These are phyloP conservation scores for Dactylorhiza incarnata DNA, from an alignment of 106 monocot species.

Conservation along the genomic window DNA sequence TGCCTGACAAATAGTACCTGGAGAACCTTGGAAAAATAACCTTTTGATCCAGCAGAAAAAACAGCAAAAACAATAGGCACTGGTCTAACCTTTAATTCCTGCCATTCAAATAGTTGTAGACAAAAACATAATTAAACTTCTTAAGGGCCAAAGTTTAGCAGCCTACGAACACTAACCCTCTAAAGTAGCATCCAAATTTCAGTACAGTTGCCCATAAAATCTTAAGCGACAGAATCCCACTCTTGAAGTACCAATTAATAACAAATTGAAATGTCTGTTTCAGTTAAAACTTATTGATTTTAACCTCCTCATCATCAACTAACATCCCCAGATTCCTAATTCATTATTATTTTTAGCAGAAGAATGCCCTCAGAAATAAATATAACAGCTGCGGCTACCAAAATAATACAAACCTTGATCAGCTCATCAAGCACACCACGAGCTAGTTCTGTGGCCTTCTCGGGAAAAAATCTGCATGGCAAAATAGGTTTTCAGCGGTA, in stretches of 20 bases:
- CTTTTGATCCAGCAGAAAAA: constrained; percentile 82
- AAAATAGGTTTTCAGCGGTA: too few relatives aligned
- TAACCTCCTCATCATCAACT: too few relatives aligned
- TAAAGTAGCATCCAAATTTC: background rate
- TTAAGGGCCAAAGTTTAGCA: background rate
- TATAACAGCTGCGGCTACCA: too few relatives aligned
- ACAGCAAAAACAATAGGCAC: constrained; percentile 59
- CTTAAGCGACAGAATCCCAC: background rate
- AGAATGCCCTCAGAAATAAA: too few relatives aligned
- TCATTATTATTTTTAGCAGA: too few relatives aligned
- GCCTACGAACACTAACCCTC: background rate
- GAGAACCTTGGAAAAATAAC: constrained; percentile 81
- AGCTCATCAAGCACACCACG: too few relatives aligned
- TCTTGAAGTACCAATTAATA: background rate
- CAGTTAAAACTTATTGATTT: too few relatives aligned
- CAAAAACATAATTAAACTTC: background rate
- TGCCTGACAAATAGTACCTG: constrained; percentile 32
- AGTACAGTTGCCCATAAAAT: background rate
- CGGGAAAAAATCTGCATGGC: too few relatives aligned
- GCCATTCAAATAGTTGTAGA: constrained; percentile 2
- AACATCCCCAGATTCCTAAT: too few relatives aligned
- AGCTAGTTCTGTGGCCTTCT: too few relatives aligned
- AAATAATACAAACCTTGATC: too few relatives aligned
- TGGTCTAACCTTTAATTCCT: constrained; percentile 57
- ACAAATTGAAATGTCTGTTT: too few relatives aligned